Evolutionary conservation across 1,284 basidiomycete species (phyloP).

Genomic region (Neonothopanus nambi): DNA sequence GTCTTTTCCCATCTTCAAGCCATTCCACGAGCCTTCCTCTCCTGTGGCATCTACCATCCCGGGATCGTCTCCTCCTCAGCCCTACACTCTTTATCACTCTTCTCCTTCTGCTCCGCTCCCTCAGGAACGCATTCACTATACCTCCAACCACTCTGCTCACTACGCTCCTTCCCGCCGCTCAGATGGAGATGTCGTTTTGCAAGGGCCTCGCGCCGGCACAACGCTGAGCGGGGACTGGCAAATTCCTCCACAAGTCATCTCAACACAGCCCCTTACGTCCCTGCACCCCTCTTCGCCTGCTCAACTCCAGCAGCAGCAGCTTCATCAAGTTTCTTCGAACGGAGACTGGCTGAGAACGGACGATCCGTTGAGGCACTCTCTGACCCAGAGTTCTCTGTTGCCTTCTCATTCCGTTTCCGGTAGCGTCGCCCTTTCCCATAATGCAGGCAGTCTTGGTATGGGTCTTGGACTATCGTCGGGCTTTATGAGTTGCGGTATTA

Average conservation of each 20-base stretch:
- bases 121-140: background rate
- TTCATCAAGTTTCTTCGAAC: constrained; percentile 14
- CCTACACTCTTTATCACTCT: constrained; percentile 14
- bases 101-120: constrained; percentile 10
- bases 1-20: constrained; percentile 8
- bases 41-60: constrained; percentile 6
- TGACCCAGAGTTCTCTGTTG: background rate
- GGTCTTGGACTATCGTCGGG: constrained; percentile 8
- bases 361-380: background rate
- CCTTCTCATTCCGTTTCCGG: background rate
- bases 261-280: constrained; percentile 3
- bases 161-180: background rate
- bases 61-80: constrained; percentile 1
- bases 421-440: constrained; percentile 1
- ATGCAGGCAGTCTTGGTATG: constrained; percentile 10
- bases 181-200: background rate
- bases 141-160: background rate
- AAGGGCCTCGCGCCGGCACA: background rate
- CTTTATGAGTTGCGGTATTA: background rate
- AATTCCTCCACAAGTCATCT: constrained; percentile 12
- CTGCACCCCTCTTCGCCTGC: constrained; percentile 7
- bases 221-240: constrained; percentile 15
- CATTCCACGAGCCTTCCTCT: constrained; percentile 11
- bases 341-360: constrained; percentile 8
- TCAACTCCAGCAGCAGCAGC: constrained; percentile 26